Evolutionary conservation across 805 yeast genomes (phyloP).

Genomic region (Metschnikowia kofuensis): DNA sequence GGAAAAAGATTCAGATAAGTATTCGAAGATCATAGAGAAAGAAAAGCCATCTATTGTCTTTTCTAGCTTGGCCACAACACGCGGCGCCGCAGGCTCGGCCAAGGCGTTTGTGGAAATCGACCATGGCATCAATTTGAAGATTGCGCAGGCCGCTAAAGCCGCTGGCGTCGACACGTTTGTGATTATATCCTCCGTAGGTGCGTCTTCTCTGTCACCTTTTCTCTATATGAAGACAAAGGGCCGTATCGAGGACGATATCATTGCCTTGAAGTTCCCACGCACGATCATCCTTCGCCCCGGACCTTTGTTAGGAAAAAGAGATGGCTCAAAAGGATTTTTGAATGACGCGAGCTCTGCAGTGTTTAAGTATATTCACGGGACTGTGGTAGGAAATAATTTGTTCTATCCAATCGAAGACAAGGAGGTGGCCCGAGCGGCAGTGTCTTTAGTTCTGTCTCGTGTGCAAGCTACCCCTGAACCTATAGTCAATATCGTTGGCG

Average conservation of each 20-base stretch:
- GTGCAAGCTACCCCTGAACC: slow-evolving; percentile 15
- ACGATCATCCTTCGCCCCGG: slow-evolving; percentile 83
- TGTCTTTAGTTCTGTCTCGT: slow-evolving; percentile 33
- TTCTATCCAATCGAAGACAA: slow-evolving; percentile 53
- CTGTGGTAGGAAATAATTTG: slow-evolving; percentile 12
- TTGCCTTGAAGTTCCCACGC: slow-evolving; percentile 60
- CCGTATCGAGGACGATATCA: slow-evolving; percentile 65
- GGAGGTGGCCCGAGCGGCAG: slow-evolving; percentile 62
- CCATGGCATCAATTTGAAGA: slow-evolving; percentile 62
- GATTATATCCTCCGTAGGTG: slow-evolving; percentile 65
- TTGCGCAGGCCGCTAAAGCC: slow-evolving; percentile 72
- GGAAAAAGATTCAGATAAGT: slow-evolving; percentile 46
- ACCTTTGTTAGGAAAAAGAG: slow-evolving; percentile 61
- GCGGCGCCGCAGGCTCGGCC: slow-evolving; percentile 54
- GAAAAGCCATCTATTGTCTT: slow-evolving; percentile 15
- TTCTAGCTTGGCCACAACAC: slow-evolving; percentile 18
- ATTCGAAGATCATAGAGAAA: slow-evolving; percentile 36
- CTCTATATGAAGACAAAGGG: slow-evolving; percentile 72
- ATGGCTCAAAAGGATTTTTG: slow-evolving; percentile 17
- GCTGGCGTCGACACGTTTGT: slow-evolving; percentile 68
- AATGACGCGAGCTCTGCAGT: slow-evolving; percentile 30
- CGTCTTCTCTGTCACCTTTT: slow-evolving; percentile 53
- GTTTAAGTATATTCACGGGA: slow-evolving; percentile 24
- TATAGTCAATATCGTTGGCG: slow-evolving; percentile 22
- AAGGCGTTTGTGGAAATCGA: slow-evolving; percentile 71